Conservation (phyloP, 495 filamentous ascomycete genomes). For the Wilcoxina mikolae region DNA sequence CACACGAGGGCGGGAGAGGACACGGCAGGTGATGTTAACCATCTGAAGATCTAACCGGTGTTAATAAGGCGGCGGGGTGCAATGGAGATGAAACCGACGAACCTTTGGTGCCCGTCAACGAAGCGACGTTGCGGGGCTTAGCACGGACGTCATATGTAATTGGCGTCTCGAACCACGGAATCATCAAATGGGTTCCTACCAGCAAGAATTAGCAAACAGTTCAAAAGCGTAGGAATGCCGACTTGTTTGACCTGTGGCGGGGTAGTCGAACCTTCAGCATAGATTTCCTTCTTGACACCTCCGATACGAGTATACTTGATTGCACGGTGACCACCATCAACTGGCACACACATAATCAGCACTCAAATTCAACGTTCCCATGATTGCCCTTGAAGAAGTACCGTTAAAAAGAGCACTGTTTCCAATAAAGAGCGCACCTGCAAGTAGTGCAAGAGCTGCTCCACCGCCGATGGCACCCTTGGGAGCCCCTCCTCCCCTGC, state of each 20-base stretch:
- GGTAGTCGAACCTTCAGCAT: slow-evolving; percentile 60
- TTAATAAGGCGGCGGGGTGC: background rate
- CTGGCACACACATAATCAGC: slow-evolving; percentile 32
- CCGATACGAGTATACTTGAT: slow-evolving; percentile 94
- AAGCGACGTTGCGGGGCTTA: slow-evolving; percentile 90
- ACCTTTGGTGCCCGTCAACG: slow-evolving; percentile 86
- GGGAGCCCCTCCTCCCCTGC: slow-evolving; percentile 31
- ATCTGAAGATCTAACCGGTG: slow-evolving; percentile 68
- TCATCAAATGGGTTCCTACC: slow-evolving; percentile 75
- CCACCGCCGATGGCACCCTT: slow-evolving; percentile 37
- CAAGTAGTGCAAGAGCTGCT: slow-evolving; percentile 44
- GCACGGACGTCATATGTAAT: slow-evolving; percentile 96
- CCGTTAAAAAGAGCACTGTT: slow-evolving; percentile 94
- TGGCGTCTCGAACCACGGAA: slow-evolving; percentile 95
- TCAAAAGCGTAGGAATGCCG: background rate
- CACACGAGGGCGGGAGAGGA: slow-evolving; percentile 78
- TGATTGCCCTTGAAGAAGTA: slow-evolving; percentile 22
- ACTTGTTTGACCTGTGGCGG: background rate
- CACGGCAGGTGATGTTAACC: slow-evolving; percentile 99
- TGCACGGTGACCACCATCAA: slow-evolving; percentile 95
- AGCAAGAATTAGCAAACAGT: background rate
- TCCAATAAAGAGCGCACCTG: slow-evolving; percentile 46
- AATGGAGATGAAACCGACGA: background rate
- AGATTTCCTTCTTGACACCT: slow-evolving; percentile 94
- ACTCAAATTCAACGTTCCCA: background rate